Evolutionary conservation across 2,329 filamentous ascomycete genomes (phyloP), one percentile per base, ranked within the genome.

Genomic region (Polytolypa hystricis): DNA sequence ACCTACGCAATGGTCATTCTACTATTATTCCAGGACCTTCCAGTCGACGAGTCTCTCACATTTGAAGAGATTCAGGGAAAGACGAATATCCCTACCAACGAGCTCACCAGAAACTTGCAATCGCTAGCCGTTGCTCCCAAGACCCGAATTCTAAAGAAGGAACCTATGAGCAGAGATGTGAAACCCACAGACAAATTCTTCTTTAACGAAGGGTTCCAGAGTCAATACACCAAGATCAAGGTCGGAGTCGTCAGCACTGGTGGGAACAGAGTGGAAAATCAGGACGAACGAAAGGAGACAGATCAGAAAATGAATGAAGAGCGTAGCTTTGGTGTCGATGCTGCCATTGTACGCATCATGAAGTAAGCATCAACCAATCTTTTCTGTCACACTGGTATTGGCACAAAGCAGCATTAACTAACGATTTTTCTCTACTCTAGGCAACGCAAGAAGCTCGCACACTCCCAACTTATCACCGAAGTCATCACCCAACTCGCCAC

Each of bases 1-100:
- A 96, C 91, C 0, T 91, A 91, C 55, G 85, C 79, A 49, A 94
- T 96, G 84, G 66, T 95, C 14, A 78, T 96, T 16, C 62, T 98
- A 14, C 59, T 93, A 30, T 73, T 95, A 0, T 98, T 96, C 70
- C 96, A 96, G 51, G 77, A 89, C 25, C 52, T 93, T 0, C 57
- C 65, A 2, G 48, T 62, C 1, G 66, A 63, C 19, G 57, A 68
- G 36, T 64, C 58, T 14, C 53, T 79, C 5, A 74, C 67, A 0
- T 77, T 71, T 39, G 82, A 91, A 38, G 84, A 94, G 44, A 91
- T 96, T 18, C 81, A 91, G 54, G 78, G 75, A 4, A 71, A 72
- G 47, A 94, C 87, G 1, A 83, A 80, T 46, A 93, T 96, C 18
- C 78, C 85, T 0, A 62, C 69, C 1, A 61, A 69, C 23, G 86